Evolutionary conservation across 495 filamentous ascomycete genomes (phyloP), one percentile per base, ranked within the genome.

Genomic region (Tuber brumale): DNA sequence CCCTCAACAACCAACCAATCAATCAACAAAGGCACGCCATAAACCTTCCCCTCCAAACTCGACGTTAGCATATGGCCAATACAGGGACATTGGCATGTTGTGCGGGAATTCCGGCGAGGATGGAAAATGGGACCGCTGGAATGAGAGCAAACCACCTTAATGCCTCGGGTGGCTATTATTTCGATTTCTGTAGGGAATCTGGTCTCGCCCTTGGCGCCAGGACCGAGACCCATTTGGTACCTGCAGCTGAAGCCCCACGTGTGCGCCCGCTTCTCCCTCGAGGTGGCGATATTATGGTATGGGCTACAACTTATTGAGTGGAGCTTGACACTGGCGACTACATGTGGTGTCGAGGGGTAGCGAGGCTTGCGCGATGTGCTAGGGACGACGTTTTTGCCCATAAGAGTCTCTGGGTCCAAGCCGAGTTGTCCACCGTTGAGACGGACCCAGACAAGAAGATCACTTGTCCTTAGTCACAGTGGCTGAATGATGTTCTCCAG

Each of bases 401-500:
- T 82, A 45, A 92, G 85, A 3, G 86, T 83, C 4, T 77, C 82
- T n/a, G 84, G 37, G 0, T 85, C 82, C 48, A 92, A 86, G 69
- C 92, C 92, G 69, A 88, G 85, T 74, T 91, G 89, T 76, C 85
- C 84, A 70, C 87, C 88, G 79, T 93, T 91, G 76, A 90, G 85
- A 69, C 91, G 88, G 76, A 92, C 92, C 90, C 90, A 93, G 71
- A 87, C 85, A 44, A 93, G 86, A 69, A 90, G 87, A 72, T 91
- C 84, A 46, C 91, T 91, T 91, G 45, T 89, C 85, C 21, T 85
- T 81, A 37, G 88, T 91, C 81, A 89, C 85, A 0, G 89, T 90
- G 42, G 92, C 79, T 46, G 88, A 90, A 85, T 93, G 91, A 81
- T 92, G 90, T 71, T 87, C 85, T 31, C 92, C 92, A 45, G 91